phyloP scores from a whole-genome alignment of 1,139 yeast genomes.

The Petasospora fabianii region DNA sequence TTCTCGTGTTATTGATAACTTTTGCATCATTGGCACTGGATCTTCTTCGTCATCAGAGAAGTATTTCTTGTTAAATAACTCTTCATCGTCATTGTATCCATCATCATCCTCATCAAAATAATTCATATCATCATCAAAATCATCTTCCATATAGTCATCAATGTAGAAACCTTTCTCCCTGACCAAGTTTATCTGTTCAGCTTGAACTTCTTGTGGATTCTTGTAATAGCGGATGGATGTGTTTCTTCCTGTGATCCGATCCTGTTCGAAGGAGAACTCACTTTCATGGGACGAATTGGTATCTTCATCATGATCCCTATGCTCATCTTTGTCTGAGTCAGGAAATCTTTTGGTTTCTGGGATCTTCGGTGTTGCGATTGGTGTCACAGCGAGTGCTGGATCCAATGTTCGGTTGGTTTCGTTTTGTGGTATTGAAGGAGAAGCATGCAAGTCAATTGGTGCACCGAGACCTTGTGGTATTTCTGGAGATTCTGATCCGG shows the following conservation, averaged over 20 bases:
- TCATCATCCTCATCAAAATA: constrained; percentile 36
- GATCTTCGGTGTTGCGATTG: background rate
- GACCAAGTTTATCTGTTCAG: constrained; percentile 8
- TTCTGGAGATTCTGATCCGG: background rate
- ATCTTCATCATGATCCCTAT: constrained; percentile 1
- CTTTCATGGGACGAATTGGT: constrained; percentile 21
- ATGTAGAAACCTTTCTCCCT: constrained; percentile 30
- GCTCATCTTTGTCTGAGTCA: background rate
- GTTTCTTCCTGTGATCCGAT: constrained; percentile 53
- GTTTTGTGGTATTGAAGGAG: background rate
- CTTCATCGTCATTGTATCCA: constrained; percentile 39
- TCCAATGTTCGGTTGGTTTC: background rate
- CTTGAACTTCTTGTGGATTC: constrained; percentile 26
- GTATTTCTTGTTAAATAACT: constrained; percentile 36
- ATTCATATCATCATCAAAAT: constrained; percentile 48
- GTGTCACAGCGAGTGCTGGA: background rate
- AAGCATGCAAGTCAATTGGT: background rate
- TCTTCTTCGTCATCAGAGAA: constrained; percentile 39
- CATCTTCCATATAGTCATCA: constrained; percentile 46
- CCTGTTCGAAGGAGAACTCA: constrained; percentile 58
- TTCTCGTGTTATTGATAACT: background rate
- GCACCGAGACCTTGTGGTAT: constrained; percentile 5
- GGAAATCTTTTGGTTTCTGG: background rate
- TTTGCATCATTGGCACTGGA: background rate
- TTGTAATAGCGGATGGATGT: constrained; percentile 61